Conservation (phyloP, 768 basidiomycete species). For the Phanerodontia chrysosporium region DNA sequence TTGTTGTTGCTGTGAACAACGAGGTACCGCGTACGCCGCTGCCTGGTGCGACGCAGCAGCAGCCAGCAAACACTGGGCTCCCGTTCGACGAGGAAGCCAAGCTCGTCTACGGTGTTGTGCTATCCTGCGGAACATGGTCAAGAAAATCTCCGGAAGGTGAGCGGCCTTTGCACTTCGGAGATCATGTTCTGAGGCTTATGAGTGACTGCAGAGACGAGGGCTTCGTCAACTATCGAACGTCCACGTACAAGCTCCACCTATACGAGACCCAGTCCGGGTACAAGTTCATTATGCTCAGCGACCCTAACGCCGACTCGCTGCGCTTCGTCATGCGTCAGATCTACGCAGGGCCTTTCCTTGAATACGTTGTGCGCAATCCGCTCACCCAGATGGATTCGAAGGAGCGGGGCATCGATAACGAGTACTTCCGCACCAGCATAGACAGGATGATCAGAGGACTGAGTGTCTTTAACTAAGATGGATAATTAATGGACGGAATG, state of each 20-base stretch:
- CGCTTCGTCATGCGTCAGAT: slow-evolving; percentile 82
- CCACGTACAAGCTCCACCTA: slow-evolving; percentile 88
- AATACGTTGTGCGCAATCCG: slow-evolving; percentile 92
- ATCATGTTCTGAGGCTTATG: not conserved
- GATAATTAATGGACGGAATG: not conserved
- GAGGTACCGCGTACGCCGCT: slow-evolving; percentile 29
- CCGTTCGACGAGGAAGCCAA: slow-evolving; percentile 98
- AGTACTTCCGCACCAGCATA: slow-evolving; percentile 78
- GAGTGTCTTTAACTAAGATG: slow-evolving; percentile 35
- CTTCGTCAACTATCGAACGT: slow-evolving; percentile 88
- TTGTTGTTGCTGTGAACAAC: slow-evolving; percentile 59
- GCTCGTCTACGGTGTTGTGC: slow-evolving; percentile 91
- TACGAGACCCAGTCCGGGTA: slow-evolving; percentile 90
- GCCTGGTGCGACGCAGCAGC: slow-evolving; percentile 29
- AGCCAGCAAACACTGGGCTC: slow-evolving; percentile 47
- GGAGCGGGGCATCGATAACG: slow-evolving; percentile 87
- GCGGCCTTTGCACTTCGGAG: slow-evolving; percentile 12
- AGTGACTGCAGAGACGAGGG: slow-evolving; percentile 68
- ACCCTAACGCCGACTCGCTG: slow-evolving; percentile 79
- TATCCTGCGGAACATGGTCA: slow-evolving; percentile 94
- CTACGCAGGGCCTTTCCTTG: slow-evolving; percentile 90
- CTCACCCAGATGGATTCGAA: slow-evolving; percentile 78
- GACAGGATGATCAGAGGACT: slow-evolving; percentile 71
- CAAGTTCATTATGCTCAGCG: slow-evolving; percentile 93
- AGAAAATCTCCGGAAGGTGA: slow-evolving; percentile 86